These are phyloP conservation scores for Prunus fruticosa DNA, from an alignment of 306 rosid genomes.

Conservation along the genomic window DNA sequence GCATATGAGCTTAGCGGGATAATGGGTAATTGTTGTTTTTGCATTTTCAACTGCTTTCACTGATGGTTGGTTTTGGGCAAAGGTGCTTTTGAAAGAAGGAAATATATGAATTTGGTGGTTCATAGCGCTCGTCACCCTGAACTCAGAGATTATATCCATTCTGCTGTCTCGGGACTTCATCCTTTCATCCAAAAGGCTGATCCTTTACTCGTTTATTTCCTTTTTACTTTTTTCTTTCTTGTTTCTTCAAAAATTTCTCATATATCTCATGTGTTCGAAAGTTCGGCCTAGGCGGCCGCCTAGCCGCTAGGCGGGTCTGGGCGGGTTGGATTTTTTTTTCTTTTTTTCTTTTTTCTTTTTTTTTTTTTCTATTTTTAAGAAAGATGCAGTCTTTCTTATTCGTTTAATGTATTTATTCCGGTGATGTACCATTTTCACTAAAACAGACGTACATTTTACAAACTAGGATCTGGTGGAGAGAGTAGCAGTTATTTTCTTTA, in stretches of 20 bases:
- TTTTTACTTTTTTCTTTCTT: not conserved
- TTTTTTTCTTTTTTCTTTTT: fast-evolving
- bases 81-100: conserved; percentile 91
- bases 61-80: conserved; percentile 22
- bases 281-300: too few species aligned
- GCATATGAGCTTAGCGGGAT: too few species aligned
- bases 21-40: too few species aligned
- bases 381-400: not conserved
- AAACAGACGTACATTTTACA: conserved; percentile 15
- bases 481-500: conserved; percentile 69
- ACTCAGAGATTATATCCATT: conserved; percentile 76
- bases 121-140: conserved; percentile 84
- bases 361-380: fast-evolving
- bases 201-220: conserved; percentile 9
- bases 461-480: conserved; percentile 75
- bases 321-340: too few species aligned
- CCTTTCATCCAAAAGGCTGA: conserved; percentile 72
- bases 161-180: conserved; percentile 66
- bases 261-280: not conserved
- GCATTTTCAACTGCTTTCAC: not conserved
- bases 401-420: not conserved
- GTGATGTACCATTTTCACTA: not conserved
- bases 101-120: conserved; percentile 80
- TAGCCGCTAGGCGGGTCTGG: too few species aligned
- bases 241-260: not conserved